A percentile compares a stretch with the other conserved stretches of the same genome.
Evolutionary conservation across 768 basidiomycete genomes (phyloP).

Genomic region (Cytidiella melzeri): DNA sequence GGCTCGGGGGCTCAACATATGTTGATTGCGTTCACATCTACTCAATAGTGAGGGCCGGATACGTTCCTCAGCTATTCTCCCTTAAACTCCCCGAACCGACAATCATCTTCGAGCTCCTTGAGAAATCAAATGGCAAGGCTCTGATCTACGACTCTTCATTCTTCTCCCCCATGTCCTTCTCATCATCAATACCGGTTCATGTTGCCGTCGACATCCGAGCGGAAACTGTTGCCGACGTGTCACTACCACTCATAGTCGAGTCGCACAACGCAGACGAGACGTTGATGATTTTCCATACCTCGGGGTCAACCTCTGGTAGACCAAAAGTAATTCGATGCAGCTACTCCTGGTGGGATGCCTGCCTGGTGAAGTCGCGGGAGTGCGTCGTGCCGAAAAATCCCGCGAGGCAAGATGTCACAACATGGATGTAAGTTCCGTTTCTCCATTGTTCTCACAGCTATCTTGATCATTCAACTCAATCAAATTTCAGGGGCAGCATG

Average conservation of each 20-base stretch:
- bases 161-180: conserved; percentile 13
- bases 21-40: conserved; percentile 69
- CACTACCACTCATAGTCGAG: conserved; percentile 40
- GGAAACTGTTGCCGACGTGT: conserved; percentile 30
- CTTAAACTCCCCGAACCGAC: conserved; percentile 68
- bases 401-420: conserved; percentile 56
- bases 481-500: conserved; percentile 63
- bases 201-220: conserved; percentile 36
- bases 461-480: conserved; percentile 9
- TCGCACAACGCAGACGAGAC: conserved; percentile 34
- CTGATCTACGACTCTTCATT: conserved; percentile 48
- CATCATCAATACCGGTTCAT: conserved; percentile 45
- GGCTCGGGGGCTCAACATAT: conserved; percentile 72
- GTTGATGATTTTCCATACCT: conserved; percentile 72
- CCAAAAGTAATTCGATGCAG: conserved; percentile 74
- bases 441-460: conserved; percentile 24
- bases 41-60: conserved; percentile 69
- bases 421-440: conserved; percentile 56
- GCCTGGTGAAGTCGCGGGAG: conserved; percentile 50
- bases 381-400: conserved; percentile 38
- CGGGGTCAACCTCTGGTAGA: conserved; percentile 75
- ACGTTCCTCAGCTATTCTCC: conserved; percentile 73
- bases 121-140: conserved; percentile 54
- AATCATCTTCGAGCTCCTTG: conserved; percentile 65
- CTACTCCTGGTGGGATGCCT: conserved; percentile 61